These are phyloP conservation scores for Escallonia herrerae DNA, from an alignment of 129 eudicot genomes.

Conservation along the genomic window DNA sequence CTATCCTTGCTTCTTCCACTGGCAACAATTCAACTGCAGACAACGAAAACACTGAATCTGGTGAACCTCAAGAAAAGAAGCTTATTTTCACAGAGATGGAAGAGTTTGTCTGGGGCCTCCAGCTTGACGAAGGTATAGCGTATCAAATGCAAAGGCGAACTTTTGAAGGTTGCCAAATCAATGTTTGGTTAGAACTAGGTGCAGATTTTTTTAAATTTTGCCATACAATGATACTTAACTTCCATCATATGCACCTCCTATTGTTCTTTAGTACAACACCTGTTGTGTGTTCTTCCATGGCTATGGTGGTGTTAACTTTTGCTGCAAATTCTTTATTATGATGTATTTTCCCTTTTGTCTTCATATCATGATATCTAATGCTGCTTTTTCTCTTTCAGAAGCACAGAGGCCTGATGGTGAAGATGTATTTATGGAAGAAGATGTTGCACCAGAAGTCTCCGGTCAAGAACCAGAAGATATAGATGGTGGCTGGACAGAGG, in stretches of 20 bases:
- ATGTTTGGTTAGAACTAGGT: not conserved
- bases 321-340: too few relatives aligned
- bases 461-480: conserved; percentile 37
- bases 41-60: conserved; percentile 26
- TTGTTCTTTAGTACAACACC: too few relatives aligned
- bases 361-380: too few relatives aligned
- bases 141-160: too few relatives aligned
- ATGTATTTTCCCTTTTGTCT: too few relatives aligned
- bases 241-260: too few relatives aligned
- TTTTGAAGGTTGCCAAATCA: not conserved
- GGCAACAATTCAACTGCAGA: conserved; percentile 27
- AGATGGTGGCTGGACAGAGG: conserved; percentile 73
- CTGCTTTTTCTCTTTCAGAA: conserved; percentile 37
- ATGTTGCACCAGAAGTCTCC: conserved; percentile 37
- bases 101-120: conserved; percentile 98
- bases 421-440: conserved; percentile 97
- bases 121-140: conserved; percentile 69
- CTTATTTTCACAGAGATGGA: conserved; percentile 96
- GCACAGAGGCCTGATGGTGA: conserved; percentile 61
- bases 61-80: conserved; percentile 63
- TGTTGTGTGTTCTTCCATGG: too few relatives aligned
- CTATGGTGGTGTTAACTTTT: too few relatives aligned
- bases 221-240: not conserved
- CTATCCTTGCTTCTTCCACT: conserved; percentile 51
- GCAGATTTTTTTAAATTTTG: not conserved